Percentiles rank a stretch among this genome's conserved stretches.
phyloP scores from a whole-genome alignment of 1,284 basidiomycete species.

The Rhodotorula sp. region DNA sequence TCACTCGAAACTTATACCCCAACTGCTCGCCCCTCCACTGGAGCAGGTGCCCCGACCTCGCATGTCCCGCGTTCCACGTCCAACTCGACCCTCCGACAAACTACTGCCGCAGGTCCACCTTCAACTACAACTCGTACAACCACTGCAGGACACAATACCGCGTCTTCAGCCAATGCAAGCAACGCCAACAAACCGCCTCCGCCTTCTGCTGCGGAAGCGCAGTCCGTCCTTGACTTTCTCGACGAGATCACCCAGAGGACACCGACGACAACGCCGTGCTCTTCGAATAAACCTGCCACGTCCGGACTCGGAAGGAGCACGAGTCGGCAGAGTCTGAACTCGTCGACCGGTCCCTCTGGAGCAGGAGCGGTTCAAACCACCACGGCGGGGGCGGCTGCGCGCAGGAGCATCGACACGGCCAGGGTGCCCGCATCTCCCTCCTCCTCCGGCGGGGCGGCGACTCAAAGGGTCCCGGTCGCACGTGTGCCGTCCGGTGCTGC shows the following conservation, averaged over 20 bases:
- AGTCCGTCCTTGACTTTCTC: slow-evolving; percentile 76
- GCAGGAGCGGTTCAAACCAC: too few species aligned
- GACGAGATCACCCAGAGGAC: slow-evolving; percentile 87
- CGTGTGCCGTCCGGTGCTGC: too few species aligned
- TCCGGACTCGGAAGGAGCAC: slow-evolving; percentile 9
- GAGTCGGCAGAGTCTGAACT: slow-evolving; percentile 17
- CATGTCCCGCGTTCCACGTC: slow-evolving; percentile 22
- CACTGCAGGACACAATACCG: not conserved
- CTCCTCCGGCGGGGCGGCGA: too few species aligned
- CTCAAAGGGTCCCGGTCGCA: too few species aligned
- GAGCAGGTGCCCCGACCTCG: too few species aligned
- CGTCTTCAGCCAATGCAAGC: slow-evolving; percentile 3
- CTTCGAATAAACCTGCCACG: slow-evolving; percentile 5
- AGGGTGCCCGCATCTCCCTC: not conserved
- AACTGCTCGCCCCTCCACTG: too few species aligned
- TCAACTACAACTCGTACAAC: not conserved
- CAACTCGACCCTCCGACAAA: slow-evolving; percentile 1
- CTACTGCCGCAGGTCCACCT: not conserved
- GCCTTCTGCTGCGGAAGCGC: slow-evolving; percentile 56
- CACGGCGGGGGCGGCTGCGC: not conserved
- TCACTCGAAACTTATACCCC: slow-evolving; percentile 74
- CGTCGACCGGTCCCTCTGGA: not conserved
- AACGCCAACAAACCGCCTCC: slow-evolving; percentile 17
- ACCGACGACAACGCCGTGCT: slow-evolving; percentile 38
- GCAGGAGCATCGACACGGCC: slow-evolving; percentile 32